Evolutionary conservation across 495 filamentous ascomycete genomes (phyloP).

Genomic region (Astrothelium macrocarpum): DNA sequence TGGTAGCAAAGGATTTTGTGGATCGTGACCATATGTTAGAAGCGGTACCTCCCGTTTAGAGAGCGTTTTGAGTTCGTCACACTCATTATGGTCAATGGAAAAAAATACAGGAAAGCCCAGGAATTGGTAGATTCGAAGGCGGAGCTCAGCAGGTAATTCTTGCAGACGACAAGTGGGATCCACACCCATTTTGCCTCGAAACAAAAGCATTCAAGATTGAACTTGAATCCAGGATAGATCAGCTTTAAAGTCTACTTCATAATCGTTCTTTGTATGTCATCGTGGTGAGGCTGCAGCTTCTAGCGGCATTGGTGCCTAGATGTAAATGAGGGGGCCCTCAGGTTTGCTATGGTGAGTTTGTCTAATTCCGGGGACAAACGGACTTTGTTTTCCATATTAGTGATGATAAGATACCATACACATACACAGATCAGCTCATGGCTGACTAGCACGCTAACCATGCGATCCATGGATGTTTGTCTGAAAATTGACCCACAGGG

Average conservation of each 20-base stretch:
- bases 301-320: not conserved
- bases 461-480: too few relatives aligned
- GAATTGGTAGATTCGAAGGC: not conserved
- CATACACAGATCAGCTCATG: too few relatives aligned
- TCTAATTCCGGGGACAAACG: not conserved
- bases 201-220: not conserved
- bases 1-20: too few relatives aligned
- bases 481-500: too few relatives aligned
- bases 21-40: not conserved
- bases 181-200: not conserved
- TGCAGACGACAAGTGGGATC: not conserved
- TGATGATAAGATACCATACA: too few relatives aligned
- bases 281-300: not conserved
- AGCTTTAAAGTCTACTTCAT: not conserved
- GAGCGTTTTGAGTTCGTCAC: not conserved
- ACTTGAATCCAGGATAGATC: not conserved
- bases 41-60: not conserved
- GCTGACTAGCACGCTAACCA: too few relatives aligned
- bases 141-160: not conserved
- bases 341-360: not conserved
- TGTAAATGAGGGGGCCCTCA: not conserved
- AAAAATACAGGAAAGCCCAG: not conserved
- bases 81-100: not conserved
- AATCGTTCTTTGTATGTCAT: not conserved
- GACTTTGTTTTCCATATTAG: not conserved